phyloP scores from a whole-genome alignment of 1,284 basidiomycete species.

The Rhodotorula glutinis region DNA sequence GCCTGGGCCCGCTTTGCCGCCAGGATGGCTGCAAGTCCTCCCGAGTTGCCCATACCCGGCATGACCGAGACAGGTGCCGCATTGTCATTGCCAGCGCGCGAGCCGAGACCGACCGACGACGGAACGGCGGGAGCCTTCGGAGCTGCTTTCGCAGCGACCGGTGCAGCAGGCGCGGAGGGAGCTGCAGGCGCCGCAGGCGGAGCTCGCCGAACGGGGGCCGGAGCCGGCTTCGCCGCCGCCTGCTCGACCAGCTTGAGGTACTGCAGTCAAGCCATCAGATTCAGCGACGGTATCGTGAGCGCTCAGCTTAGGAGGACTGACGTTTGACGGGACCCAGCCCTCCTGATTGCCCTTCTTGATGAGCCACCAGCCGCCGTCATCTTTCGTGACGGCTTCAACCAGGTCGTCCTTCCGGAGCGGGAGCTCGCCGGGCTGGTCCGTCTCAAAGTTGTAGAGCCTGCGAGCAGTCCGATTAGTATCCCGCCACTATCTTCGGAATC shows the following conservation, averaged over 20 bases:
- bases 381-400: conserved; percentile 89
- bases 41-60: conserved; percentile 49
- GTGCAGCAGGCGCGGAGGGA: conserved; percentile 46
- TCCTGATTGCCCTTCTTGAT: conserved; percentile 79
- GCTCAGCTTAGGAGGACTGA: too few relatives aligned
- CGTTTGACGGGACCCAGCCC: conserved; percentile 91
- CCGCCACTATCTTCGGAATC: too few relatives aligned
- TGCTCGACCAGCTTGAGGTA: conserved; percentile 68
- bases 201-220: conserved; percentile 61
- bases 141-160: conserved; percentile 41
- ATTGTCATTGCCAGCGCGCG: conserved; percentile 43
- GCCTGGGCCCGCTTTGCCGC: conserved; percentile 51
- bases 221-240: conserved; percentile 59
- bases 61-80: conserved; percentile 50
- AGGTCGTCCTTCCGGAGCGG: conserved; percentile 82
- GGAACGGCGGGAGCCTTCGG: conserved; percentile 44
- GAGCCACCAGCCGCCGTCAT: conserved; percentile 94
- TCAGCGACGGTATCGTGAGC: fast-evolving
- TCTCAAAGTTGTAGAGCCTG: conserved; percentile 75
- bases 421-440: conserved; percentile 83
- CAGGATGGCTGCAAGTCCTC: conserved; percentile 50
- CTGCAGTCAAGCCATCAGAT: not conserved
- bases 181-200: conserved; percentile 48
- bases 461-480: not conserved
- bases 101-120: conserved; percentile 34